A percentile compares a stretch with the other conserved stretches of the same genome.
These are phyloP conservation scores for Plasmodium chabaudi DNA, from an alignment of 169 alveolate species.

Conservation along the genomic window DNA sequence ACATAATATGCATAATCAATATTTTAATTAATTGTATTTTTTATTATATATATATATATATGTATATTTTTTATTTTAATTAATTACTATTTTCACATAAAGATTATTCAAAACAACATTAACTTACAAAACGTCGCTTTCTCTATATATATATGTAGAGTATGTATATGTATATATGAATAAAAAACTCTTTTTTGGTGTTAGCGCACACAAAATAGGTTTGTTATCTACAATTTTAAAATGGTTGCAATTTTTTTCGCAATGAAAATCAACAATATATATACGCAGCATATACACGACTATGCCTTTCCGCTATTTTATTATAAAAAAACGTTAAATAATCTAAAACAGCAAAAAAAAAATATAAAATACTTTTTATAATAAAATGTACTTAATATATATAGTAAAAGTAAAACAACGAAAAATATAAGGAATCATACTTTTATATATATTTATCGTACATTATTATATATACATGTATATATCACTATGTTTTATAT, in stretches of 20 bases:
- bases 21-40: background rate
- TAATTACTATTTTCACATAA: background rate
- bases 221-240: background rate
- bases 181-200: background rate
- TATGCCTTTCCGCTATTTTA: background rate
- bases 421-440: too few relatives aligned
- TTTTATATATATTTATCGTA: too few relatives aligned
- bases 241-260: slow-evolving; percentile 3
- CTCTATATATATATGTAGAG: background rate
- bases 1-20: background rate
- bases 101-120: background rate
- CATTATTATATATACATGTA: too few relatives aligned
- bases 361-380: too few relatives aligned
- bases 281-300: background rate
- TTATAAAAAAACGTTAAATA: too few relatives aligned
- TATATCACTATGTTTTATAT: too few relatives aligned
- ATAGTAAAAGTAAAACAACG: too few relatives aligned
- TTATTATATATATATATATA: too few relatives aligned
- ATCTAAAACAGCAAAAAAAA: too few relatives aligned
- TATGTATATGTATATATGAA: background rate
- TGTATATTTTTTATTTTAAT: too few relatives aligned
- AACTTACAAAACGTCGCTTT: background rate
- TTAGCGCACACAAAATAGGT: background rate
- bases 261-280: background rate
- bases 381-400: too few relatives aligned